phyloP scores from a whole-genome alignment of 2,329 filamentous ascomycete genomes.

The Aspergillus calidoustus region DNA sequence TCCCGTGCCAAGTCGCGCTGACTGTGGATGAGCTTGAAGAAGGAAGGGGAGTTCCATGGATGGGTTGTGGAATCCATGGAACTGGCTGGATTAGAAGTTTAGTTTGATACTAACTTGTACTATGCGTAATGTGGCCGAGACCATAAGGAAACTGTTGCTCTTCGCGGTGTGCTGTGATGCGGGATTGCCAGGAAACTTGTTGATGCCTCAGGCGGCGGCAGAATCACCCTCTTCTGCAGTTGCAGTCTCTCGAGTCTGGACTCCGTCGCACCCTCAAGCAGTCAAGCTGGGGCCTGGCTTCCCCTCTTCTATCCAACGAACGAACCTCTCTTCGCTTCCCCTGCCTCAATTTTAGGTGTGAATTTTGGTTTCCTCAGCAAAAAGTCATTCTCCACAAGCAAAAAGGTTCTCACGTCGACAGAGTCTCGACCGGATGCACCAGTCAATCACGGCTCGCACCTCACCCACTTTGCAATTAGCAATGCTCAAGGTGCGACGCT shows the following conservation, averaged over 20 bases:
- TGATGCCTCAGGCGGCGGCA: no score
- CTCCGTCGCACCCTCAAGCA: background rate
- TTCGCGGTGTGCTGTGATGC: background rate
- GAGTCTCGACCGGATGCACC: conserved; percentile 13
- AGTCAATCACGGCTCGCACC: background rate
- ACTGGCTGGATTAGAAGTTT: no score
- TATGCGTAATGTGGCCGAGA: no score
- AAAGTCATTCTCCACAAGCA: background rate
- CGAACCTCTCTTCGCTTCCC: background rate
- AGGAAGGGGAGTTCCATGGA: no score
- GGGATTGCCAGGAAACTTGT: background rate
- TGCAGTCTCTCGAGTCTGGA: no score
- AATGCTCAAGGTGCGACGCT: conserved; percentile 3
- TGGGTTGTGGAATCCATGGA: no score
- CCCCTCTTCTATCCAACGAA: background rate
- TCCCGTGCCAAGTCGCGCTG: no score
- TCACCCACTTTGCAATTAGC: no score
- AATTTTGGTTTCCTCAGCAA: background rate
- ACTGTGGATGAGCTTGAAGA: no score
- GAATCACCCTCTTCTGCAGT: no score
- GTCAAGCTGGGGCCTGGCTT: background rate
- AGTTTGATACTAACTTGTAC: no score
- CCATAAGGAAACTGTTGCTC: no score
- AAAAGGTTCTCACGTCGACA: background rate
- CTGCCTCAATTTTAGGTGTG: background rate